Evolutionary conservation across 75 land plant species (phyloP), one percentile per base, ranked within the genome.

Genomic region (Adiantum capillusveneris): DNA sequence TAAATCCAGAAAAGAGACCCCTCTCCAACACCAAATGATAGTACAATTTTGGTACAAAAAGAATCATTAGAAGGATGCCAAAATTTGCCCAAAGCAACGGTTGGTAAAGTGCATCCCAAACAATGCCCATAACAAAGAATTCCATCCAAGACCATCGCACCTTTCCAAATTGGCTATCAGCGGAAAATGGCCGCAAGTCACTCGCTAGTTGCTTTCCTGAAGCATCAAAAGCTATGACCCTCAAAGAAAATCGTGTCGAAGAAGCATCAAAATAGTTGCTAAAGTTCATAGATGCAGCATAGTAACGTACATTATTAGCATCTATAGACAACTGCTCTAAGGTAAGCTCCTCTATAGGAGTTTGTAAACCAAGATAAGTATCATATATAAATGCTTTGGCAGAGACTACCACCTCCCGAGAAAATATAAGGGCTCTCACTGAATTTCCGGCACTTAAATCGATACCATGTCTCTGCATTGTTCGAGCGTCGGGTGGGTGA

Each of bases 391-490:
- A 67, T 37, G 75, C 84, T 0, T 24, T 55, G 14, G 70, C 84
- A 27, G 65, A 65, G 17, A 58, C n/a, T 12, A 75, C 67, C 11
- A 58, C 24, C 7, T 44, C 24, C 25, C 36, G 26, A 41, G 81
- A 70, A 44, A 81, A 81, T 6, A 81, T 71, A 28, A 81, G 71
- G 27, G 72, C 84, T 31, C 67, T 57, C 3, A 81, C 64, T 17
- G 62, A 64, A 31, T 74, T 49, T 21, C 57, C 30, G 1, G 25
- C 37, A 13, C 6, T 22, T 9, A 36, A 13, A 7, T 11, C 25
- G 0, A 27, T 25, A 19, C 31, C 21, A 11, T 1, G 20, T 17
- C 41, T 37, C 12, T 70, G 75, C 71, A 78, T 77, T 28, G 3
- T 66, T 42, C 62, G 46, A 0, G 81, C 69, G 22, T 81, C 81